phyloP scores from a whole-genome alignment of 306 rosid species.

The Pterocarpus santalinus region DNA sequence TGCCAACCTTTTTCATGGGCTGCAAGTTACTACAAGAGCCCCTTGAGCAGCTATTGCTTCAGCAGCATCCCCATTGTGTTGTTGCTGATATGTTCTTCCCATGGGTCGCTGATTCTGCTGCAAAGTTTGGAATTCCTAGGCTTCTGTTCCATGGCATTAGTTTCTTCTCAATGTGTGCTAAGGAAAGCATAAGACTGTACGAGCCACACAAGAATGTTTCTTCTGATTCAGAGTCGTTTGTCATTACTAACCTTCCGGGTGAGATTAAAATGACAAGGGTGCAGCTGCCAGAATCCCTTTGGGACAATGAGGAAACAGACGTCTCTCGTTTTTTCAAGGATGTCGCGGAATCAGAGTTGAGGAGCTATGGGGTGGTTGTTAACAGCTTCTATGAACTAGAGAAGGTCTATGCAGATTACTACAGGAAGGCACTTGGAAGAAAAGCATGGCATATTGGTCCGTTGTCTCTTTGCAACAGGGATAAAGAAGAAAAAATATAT shows the following conservation, averaged over 20 bases:
- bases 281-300: background rate
- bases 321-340: background rate
- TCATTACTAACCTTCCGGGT: slow-evolving; percentile 47
- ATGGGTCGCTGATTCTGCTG: slow-evolving; percentile 42
- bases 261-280: slow-evolving; percentile 43
- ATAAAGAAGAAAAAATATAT: background rate
- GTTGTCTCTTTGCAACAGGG: slow-evolving; percentile 21
- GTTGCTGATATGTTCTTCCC: slow-evolving; percentile 28
- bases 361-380: slow-evolving; percentile 52
- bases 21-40: slow-evolving; percentile 25
- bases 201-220: slow-evolving; percentile 51
- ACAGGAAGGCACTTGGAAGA: background rate
- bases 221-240: slow-evolving; percentile 52
- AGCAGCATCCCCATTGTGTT: slow-evolving; percentile 27
- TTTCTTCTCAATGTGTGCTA: slow-evolving; percentile 49
- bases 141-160: slow-evolving; percentile 56
- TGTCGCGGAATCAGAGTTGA: slow-evolving; percentile 3
- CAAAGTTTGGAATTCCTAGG: slow-evolving; percentile 53
- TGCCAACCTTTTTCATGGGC: slow-evolving; percentile 40
- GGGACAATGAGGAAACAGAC: background rate
- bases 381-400: slow-evolving; percentile 48
- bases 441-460: slow-evolving; percentile 68
- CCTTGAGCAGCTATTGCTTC: slow-evolving; percentile 43
- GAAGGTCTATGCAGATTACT: slow-evolving; percentile 32
- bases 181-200: background rate